These are phyloP conservation scores for Theobroma grandiflorum DNA, from an alignment of 441 rosid species.

Conservation along the genomic window DNA sequence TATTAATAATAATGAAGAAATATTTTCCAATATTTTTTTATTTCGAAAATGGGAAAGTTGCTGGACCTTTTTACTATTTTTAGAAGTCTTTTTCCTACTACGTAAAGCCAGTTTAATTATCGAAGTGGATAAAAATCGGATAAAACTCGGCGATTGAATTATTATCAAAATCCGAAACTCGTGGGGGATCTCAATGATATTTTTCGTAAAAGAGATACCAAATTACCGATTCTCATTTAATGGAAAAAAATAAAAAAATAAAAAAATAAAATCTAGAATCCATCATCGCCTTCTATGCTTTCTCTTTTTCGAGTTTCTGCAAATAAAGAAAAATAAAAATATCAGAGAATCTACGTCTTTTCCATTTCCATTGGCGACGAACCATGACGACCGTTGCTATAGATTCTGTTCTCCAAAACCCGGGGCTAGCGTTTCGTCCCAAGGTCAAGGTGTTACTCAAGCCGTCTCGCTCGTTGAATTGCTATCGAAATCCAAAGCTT, in stretches of 20 bases:
- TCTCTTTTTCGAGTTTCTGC: conserved; percentile 16
- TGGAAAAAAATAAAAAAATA: background rate
- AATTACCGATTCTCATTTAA: background rate
- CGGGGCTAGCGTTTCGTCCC: background rate
- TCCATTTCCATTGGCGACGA: background rate
- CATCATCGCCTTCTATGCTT: background rate
- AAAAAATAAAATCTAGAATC: background rate
- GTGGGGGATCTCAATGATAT: background rate
- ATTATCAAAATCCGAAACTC: background rate
- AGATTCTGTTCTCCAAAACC: conserved; percentile 24
- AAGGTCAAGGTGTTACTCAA: background rate
- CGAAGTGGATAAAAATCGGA: no score
- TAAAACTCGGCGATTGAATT: no score
- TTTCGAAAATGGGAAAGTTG: no score
- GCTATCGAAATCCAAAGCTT: conserved; percentile 5
- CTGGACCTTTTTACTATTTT: no score
- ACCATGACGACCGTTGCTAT: conserved; percentile 15
- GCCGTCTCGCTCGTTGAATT: conserved; percentile 9
- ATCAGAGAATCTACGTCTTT: conserved; percentile 3
- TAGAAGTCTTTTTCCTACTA: no score
- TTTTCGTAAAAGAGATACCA: background rate
- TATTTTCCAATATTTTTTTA: no score
- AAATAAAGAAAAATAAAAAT: background rate
- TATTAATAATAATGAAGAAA: no score
- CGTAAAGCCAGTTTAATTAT: no score